Evolutionary conservation across 2,329 filamentous ascomycete species (phyloP), one percentile per base, ranked within the genome.

Genomic region (Xylaria digitata): DNA sequence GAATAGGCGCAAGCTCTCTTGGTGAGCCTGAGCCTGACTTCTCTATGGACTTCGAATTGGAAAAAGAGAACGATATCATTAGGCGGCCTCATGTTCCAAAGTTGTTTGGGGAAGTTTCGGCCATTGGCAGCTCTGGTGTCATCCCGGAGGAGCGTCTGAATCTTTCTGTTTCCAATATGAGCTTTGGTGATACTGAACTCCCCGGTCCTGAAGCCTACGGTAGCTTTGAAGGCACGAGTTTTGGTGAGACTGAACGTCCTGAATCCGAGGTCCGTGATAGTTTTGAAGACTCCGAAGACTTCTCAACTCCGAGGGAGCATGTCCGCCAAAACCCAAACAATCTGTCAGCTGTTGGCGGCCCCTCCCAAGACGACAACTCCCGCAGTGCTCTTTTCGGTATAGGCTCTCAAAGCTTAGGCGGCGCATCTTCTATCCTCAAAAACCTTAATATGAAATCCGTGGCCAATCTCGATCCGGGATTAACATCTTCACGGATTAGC

Each of bases 31-130:
- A 80, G 9, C 75, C 83, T 2, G 79, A 80, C 62, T 80, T 80
- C 56, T 85, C 82, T 0, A 78, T 80, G 71, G 79, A 80, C 69
- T 92, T 92, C 70, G 90, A 93, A 66, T 93, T 91, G 4, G 92
- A 94, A 76, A 93, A 93, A 74, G 92, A 94, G 77, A 94, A 92
- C 7, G 86, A 87, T 56, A 90, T 91, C 78, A 88, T 91, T 53
- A 89, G 89, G 80, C 88, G 77, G 48, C 71, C 73, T 13, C 79
- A 78, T 17, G 55, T 11, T 5, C 78, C 75, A 2, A 81, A 81
- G 9, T 76, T 88, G 1, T 88, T 87, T 73, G 86, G 86, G 2
- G 86, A 88, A 67, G 83, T 89, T 19, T 88, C 86, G 4, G 85
- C 83, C 0, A 77, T 87, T 19, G 84, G 84, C 13, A 87, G 83